Conservation (phyloP, 176 grass and related monocot genomes). For the Saccharum spontaneum region DNA sequence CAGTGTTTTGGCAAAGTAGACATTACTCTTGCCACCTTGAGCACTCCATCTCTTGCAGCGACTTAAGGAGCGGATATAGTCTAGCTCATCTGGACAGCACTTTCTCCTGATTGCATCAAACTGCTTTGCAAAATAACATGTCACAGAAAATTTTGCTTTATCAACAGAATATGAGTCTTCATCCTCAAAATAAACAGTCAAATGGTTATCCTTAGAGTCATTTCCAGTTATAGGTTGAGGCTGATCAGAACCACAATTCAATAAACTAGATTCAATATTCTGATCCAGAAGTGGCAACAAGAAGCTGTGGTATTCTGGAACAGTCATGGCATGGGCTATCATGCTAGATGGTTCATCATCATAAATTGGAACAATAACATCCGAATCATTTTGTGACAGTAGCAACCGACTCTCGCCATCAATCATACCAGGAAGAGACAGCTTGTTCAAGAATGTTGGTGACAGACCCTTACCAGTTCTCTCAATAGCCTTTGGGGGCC, state of each 20-base stretch:
- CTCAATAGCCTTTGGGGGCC: slow-evolving; percentile 55
- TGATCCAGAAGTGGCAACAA: slow-evolving; percentile 39
- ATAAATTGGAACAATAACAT: slow-evolving; percentile 81
- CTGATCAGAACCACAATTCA: slow-evolving; percentile 43
- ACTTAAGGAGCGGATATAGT: slow-evolving; percentile 87
- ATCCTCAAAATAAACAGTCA: slow-evolving; percentile 84
- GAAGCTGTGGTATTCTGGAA: slow-evolving; percentile 65
- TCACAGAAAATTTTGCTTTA: slow-evolving; percentile 89
- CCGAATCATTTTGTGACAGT: slow-evolving; percentile 37
- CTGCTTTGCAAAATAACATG: slow-evolving; percentile 90
- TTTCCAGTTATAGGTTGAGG: slow-evolving; percentile 42
- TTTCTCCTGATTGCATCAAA: slow-evolving; percentile 79
- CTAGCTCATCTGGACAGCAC: slow-evolving; percentile 78
- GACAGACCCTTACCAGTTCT: slow-evolving; percentile 39
- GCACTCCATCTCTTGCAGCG: slow-evolving; percentile 96
- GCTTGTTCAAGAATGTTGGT: slow-evolving; percentile 46
- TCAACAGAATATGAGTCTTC: slow-evolving; percentile 57
- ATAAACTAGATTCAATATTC: slow-evolving; percentile 31
- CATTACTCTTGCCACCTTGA: slow-evolving; percentile 98
- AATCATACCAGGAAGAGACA: slow-evolving; percentile 48
- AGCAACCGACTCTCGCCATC: slow-evolving; percentile 60
- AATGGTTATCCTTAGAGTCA: slow-evolving; percentile 67
- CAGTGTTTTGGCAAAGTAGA: slow-evolving; percentile 93
- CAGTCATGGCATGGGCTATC: slow-evolving; percentile 87
- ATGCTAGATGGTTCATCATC: slow-evolving; percentile 92